phyloP scores from a whole-genome alignment of 371 early-diverging fungal species.

The Apophysomyces trapeziformis region DNA sequence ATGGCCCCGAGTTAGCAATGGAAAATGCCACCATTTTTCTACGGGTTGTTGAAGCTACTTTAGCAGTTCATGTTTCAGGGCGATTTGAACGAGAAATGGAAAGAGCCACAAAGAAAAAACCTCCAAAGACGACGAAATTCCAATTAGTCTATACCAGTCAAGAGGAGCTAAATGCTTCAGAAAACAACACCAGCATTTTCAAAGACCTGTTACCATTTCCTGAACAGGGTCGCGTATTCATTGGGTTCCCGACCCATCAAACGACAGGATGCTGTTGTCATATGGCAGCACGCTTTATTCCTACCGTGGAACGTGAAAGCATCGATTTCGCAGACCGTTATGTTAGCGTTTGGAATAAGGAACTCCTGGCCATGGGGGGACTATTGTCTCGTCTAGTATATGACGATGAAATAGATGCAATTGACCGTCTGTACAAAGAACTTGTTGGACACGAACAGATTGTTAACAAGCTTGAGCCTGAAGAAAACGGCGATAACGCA shows the following conservation, averaged over 20 bases:
- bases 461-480: constrained; percentile 35
- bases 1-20: constrained; percentile 28
- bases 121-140: constrained; percentile 76
- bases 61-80: constrained; percentile 60
- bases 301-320: constrained; percentile 89
- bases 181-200: constrained; percentile 61
- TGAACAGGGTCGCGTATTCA: constrained; percentile 86
- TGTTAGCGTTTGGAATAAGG: constrained; percentile 85
- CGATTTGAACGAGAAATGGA: constrained; percentile 81
- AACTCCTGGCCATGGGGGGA: constrained; percentile 77
- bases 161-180: constrained; percentile 81
- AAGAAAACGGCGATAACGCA: constrained; percentile 28
- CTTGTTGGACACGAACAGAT: constrained; percentile 40
- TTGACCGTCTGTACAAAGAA: constrained; percentile 59
- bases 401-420: constrained; percentile 75
- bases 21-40: constrained; percentile 72
- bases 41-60: constrained; percentile 67
- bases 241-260: constrained; percentile 91
- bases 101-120: constrained; percentile 88
- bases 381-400: constrained; percentile 77
- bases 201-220: constrained; percentile 73
- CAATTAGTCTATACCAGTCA: constrained; percentile 74
- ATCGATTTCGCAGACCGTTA: constrained; percentile 91
- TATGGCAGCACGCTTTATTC: constrained; percentile 87
- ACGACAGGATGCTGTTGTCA: constrained; percentile 89